These are phyloP conservation scores for Gossypium raimondii DNA, from an alignment of 345 rosid species.

Conservation along the genomic window DNA sequence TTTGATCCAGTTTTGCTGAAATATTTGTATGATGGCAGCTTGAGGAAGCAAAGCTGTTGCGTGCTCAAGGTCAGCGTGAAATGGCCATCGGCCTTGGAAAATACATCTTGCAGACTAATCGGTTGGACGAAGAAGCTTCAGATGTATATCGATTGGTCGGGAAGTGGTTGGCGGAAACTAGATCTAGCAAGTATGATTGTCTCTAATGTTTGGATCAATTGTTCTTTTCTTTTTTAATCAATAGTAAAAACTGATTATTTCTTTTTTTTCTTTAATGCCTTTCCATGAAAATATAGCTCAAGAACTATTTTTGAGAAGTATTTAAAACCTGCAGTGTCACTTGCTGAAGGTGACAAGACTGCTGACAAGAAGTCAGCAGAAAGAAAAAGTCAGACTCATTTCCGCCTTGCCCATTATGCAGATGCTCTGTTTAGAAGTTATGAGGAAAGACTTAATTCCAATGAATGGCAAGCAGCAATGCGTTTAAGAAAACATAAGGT, in stretches of 20 bases:
- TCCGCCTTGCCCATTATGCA: constrained; percentile 92
- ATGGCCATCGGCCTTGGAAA: constrained; percentile 90
- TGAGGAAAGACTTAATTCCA: constrained; percentile 85
- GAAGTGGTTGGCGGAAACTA: constrained; percentile 95
- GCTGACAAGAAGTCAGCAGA: constrained; percentile 57
- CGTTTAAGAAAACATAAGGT: constrained; percentile 93
- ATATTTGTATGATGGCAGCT: constrained; percentile 46
- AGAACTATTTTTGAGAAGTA: constrained; percentile 90
- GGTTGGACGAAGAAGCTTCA: constrained; percentile 58
- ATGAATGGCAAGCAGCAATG: constrained; percentile 97
- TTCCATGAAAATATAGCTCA: constrained; percentile 51
- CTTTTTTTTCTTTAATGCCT: constrained; percentile 3
- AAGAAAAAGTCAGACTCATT: constrained; percentile 77
- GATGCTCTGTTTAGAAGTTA: constrained; percentile 83
- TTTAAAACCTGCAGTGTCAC: constrained; percentile 84
- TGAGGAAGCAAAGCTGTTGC: constrained; percentile 92
- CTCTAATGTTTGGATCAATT: constrained; percentile 15
- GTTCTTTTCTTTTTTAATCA: constrained; percentile 13
- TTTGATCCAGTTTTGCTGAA: not conserved
- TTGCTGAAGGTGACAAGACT: constrained; percentile 51
- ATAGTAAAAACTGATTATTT: constrained; percentile 17
- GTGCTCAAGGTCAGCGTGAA: constrained; percentile 90
- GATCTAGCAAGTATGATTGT: constrained; percentile 79
- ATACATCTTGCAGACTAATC: constrained; percentile 61
- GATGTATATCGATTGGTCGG: constrained; percentile 82